Evolutionary conservation across 768 basidiomycete genomes (phyloP).

Genomic region (Mycena haematopus): DNA sequence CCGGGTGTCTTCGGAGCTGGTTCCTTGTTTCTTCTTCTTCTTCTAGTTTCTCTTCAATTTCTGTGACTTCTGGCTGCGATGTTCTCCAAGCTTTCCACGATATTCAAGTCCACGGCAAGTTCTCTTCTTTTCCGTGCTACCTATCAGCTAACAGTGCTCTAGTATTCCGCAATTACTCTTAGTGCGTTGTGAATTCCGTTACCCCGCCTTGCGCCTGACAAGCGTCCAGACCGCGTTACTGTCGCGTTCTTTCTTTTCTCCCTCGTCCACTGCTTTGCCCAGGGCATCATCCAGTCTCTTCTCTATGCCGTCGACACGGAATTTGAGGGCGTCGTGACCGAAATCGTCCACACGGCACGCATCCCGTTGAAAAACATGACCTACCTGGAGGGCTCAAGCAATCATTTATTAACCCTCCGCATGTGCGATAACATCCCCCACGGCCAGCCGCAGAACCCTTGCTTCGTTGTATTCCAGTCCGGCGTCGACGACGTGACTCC

Average conservation of each 20-base stretch:
- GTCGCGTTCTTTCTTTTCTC: conserved; percentile 57
- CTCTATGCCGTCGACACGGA: conserved; percentile 53
- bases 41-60: conserved; percentile 1
- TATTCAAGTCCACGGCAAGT: conserved; percentile 22
- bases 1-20: conserved; percentile 27
- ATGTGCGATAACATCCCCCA: conserved; percentile 56
- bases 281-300: conserved; percentile 57
- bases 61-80: conserved; percentile 1
- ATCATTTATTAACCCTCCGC: conserved; percentile 39
- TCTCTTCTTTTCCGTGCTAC: neutral
- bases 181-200: conserved; percentile 24
- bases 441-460: conserved; percentile 39
- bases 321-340: conserved; percentile 43
- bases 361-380: conserved; percentile 47
- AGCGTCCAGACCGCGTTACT: conserved; percentile 38
- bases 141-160: neutral
- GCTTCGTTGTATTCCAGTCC: conserved; percentile 44
- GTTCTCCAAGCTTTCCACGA: conserved; percentile 4
- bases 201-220: neutral
- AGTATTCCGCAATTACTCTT: conserved; percentile 48
- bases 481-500: neutral
- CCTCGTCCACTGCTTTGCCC: conserved; percentile 56
- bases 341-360: conserved; percentile 43
- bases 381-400: conserved; percentile 39
- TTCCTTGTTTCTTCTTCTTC: conserved; percentile 1